Evolutionary conservation across 2,329 filamentous ascomycete genomes (phyloP).

Genomic region (Daldinia sp.): DNA sequence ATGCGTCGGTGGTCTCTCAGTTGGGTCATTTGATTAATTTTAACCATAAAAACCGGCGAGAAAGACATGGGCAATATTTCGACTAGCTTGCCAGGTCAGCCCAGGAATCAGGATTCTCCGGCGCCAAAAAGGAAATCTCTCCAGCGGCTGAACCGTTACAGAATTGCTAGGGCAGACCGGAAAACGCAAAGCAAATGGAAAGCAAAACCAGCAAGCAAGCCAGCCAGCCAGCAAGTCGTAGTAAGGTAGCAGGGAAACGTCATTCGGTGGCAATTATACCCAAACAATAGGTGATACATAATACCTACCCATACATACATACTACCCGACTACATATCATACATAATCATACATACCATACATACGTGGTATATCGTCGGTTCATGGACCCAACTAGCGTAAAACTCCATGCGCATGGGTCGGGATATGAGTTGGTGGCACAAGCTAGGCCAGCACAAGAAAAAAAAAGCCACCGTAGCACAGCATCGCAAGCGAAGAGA

Average conservation of each 20-base stretch:
- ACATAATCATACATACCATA: background rate
- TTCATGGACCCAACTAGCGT: conserved; percentile 27
- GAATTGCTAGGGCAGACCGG: conserved; percentile 24
- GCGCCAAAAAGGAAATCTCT: conserved; percentile 19
- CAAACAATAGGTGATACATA: conserved; percentile 15
- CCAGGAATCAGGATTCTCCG: conserved; percentile 22
- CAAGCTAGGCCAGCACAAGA: conserved; percentile 25
- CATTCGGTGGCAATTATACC: conserved; percentile 30
- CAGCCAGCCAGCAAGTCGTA: conserved; percentile 4
- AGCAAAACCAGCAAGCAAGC: conserved; percentile 3
- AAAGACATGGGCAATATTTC: conserved; percentile 11
- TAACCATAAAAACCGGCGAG: conserved; percentile 12
- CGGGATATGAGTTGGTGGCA: conserved; percentile 33
- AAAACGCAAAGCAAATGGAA: conserved; percentile 8
- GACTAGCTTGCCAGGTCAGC: conserved; percentile 11
- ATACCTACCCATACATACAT: background rate
- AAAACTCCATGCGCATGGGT: conserved; percentile 27
- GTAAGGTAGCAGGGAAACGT: conserved; percentile 21
- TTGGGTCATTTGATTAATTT: conserved; percentile 19
- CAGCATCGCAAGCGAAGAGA: conserved; percentile 35
- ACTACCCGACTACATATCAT: too few relatives aligned
- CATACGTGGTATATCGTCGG: conserved; percentile 17
- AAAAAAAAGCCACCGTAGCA: conserved; percentile 29
- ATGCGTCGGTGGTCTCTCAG: conserved; percentile 10
- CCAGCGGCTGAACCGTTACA: conserved; percentile 30